Evolutionary conservation across 2,329 filamentous ascomycete genomes (phyloP).

Genomic region (Sclerotinia nivalis): DNA sequence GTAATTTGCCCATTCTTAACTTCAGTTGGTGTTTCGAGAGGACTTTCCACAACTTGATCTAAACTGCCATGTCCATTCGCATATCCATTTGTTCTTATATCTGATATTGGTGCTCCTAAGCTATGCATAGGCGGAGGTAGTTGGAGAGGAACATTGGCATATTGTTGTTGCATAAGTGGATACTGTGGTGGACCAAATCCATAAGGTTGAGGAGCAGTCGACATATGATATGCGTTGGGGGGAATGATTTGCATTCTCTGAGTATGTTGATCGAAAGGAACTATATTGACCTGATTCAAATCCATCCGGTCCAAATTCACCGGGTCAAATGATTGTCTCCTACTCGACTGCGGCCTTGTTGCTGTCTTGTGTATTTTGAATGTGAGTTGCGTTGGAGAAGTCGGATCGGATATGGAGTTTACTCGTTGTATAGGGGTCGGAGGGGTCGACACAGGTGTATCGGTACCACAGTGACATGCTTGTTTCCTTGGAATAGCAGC

Average conservation of each 20-base stretch:
- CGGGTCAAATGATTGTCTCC: conserved; percentile 54
- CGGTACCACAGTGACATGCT: conserved; percentile 54
- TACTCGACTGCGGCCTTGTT: conserved; percentile 30
- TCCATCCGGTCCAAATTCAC: conserved; percentile 55
- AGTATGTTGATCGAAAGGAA: conserved; percentile 42
- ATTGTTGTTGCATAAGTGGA: conserved; percentile 32
- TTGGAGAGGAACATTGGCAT: conserved; percentile 32
- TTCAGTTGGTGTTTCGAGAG: conserved; percentile 30
- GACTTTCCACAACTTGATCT: conserved; percentile 34
- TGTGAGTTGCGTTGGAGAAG: conserved; percentile 35
- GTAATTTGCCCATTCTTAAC: conserved; percentile 26
- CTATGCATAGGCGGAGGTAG: conserved; percentile 27
- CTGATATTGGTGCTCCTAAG: conserved; percentile 11
- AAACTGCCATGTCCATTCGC: conserved; percentile 26
- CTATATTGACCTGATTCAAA: conserved; percentile 52
- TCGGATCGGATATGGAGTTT: conserved; percentile 46
- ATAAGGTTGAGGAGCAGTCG: conserved; percentile 30
- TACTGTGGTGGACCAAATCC: conserved; percentile 35
- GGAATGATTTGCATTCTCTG: conserved; percentile 33
- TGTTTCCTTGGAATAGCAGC: conserved; percentile 62
- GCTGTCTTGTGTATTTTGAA: conserved; percentile 39
- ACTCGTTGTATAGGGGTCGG: conserved; percentile 28
- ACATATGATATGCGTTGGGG: conserved; percentile 33
- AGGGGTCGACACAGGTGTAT: conserved; percentile 32
- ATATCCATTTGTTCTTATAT: conserved; percentile 29